These are phyloP conservation scores for Dovyalis caffra DNA, from an alignment of 345 rosid species.

Conservation along the genomic window DNA sequence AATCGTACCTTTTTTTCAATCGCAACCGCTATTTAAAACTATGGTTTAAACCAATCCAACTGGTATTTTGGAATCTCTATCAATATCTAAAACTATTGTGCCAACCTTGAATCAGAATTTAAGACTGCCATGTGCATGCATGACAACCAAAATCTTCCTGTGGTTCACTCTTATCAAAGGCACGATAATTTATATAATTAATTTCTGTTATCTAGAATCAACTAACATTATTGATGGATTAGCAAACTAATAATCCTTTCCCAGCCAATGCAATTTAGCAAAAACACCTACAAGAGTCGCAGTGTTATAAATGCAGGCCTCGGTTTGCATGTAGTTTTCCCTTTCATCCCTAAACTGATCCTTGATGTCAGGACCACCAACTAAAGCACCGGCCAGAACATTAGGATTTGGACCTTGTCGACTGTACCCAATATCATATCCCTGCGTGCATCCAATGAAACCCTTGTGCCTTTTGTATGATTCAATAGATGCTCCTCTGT, in stretches of 20 bases:
- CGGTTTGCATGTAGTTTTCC: conserved; percentile 46
- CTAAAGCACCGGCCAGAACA: conserved; percentile 48
- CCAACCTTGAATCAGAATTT: no score
- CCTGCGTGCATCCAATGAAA: conserved; percentile 95
- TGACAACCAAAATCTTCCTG: no score
- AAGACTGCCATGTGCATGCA: no score
- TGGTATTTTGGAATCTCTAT: no score
- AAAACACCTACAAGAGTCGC: conserved; percentile 56
- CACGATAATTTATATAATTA: background rate
- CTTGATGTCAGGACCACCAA: conserved; percentile 56
- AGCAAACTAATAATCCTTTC: background rate
- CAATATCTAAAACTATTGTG: no score
- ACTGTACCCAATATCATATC: conserved; percentile 56
- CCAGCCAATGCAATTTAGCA: conserved; percentile 38
- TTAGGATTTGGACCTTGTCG: conserved; percentile 46
- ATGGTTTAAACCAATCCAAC: no score
- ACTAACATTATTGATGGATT: background rate
- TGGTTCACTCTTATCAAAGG: no score
- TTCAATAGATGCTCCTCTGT: conserved; percentile 81
- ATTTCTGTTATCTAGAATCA: background rate
- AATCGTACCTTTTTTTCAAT: no score
- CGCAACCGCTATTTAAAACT: no score
- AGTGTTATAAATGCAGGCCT: conserved; percentile 65
- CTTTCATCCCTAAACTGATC: conserved; percentile 50
- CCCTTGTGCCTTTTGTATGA: conserved; percentile 67